These are phyloP conservation scores for Chiua sp. DNA, from an alignment of 1,284 basidiomycete genomes.

Conservation along the genomic window DNA sequence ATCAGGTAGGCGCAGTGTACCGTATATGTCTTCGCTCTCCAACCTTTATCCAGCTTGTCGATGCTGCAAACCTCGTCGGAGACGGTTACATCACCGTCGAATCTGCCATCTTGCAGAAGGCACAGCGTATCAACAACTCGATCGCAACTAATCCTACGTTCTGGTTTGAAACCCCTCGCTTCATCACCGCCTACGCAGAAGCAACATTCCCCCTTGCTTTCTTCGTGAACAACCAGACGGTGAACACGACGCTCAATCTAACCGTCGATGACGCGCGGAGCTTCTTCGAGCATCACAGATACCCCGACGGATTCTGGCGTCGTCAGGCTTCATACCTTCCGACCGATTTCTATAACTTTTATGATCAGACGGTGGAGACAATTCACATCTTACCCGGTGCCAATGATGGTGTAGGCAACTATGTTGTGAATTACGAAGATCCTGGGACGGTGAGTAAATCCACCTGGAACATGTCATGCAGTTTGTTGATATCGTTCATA, in stretches of 20 bases:
- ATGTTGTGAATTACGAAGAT: conserved; percentile 16
- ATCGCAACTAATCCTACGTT: conserved; percentile 29
- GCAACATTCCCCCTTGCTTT: conserved; percentile 31
- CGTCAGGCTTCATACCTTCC: conserved; percentile 22
- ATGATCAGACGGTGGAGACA: background rate
- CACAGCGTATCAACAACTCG: conserved; percentile 22
- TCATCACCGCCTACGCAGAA: conserved; percentile 23
- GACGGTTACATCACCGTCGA: too few relatives aligned
- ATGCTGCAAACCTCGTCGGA: too few relatives aligned
- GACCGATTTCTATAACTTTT: conserved; percentile 4
- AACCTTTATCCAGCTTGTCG: conserved; percentile 5
- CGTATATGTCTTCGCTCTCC: background rate
- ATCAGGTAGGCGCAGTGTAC: conserved; percentile 11
- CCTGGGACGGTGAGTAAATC: conserved; percentile 1
- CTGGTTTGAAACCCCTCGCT: conserved; percentile 26
- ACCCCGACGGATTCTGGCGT: conserved; percentile 28
- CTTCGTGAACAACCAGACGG: conserved; percentile 33
- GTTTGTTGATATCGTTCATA: too few relatives aligned
- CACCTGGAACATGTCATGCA: too few relatives aligned
- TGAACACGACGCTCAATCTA: conserved; percentile 13
- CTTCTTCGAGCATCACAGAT: conserved; percentile 24
- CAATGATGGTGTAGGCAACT: conserved; percentile 29
- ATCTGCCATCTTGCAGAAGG: conserved; percentile 19
- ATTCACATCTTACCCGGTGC: conserved; percentile 18
- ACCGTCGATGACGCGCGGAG: conserved; percentile 21